Percentiles rank a stretch among this genome's conserved stretches.
Evolutionary conservation across 2,329 filamentous ascomycete genomes (phyloP).

Genomic region (Hirsutella minnesotensis): DNA sequence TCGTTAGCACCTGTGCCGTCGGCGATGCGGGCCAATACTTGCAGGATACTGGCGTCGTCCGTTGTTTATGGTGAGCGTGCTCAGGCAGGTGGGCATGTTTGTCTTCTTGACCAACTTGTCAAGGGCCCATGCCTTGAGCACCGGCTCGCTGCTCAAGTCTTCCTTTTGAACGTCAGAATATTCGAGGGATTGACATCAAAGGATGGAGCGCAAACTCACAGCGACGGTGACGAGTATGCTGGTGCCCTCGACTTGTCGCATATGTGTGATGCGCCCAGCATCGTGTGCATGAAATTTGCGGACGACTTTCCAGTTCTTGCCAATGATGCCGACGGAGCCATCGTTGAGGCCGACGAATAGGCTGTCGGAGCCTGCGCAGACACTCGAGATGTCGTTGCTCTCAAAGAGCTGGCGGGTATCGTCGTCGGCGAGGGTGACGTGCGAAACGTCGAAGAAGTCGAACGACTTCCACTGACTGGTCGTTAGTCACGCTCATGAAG

Average conservation of each 20-base stretch:
- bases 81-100: conserved; percentile 76
- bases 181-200: neutral
- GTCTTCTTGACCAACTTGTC: conserved; percentile 93
- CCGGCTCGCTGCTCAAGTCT: conserved; percentile 75
- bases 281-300: conserved; percentile 83
- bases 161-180: conserved; percentile 39
- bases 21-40: conserved; percentile 13
- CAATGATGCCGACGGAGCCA: conserved; percentile 80
- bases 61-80: conserved; percentile 77
- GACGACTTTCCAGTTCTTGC: conserved; percentile 74
- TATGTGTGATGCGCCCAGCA: conserved; percentile 68
- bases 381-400: conserved; percentile 69
- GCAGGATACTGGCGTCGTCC: conserved; percentile 88
- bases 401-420: conserved; percentile 71
- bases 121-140: conserved; percentile 94
- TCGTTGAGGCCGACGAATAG: conserved; percentile 80
- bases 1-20: conserved; percentile 1
- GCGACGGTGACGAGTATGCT: conserved; percentile 74
- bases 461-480: conserved; percentile 83
- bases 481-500: neutral
- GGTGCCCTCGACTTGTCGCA: conserved; percentile 84
- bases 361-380: conserved; percentile 79
- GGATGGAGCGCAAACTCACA: conserved; percentile 21
- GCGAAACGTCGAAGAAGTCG: conserved; percentile 95
- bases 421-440: conserved; percentile 67